A percentile compares a stretch with the other conserved stretches of the same genome.
Conservation (phyloP, 2,329 filamentous ascomycete genomes). For the Herpotrichia juniperi region DNA sequence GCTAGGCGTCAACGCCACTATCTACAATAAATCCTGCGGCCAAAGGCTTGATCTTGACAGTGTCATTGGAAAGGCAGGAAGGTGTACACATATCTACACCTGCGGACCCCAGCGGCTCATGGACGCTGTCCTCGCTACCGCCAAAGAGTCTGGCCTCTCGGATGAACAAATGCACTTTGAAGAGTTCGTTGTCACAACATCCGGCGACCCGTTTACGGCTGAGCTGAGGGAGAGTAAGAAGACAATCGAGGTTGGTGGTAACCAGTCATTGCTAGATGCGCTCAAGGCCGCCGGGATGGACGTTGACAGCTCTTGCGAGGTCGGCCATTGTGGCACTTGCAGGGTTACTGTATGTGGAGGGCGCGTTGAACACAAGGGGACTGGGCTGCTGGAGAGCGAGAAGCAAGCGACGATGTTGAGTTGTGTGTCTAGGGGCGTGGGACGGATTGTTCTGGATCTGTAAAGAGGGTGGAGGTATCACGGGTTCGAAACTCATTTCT, state of each 20-base stretch:
- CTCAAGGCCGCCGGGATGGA: conserved; percentile 52
- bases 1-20: conserved; percentile 50
- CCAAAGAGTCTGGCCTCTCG: conserved; percentile 51
- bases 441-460: conserved; percentile 39
- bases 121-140: conserved; percentile 54
- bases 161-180: conserved; percentile 65
- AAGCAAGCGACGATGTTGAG: conserved; percentile 42
- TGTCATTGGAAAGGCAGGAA: conserved; percentile 55
- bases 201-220: conserved; percentile 66
- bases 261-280: conserved; percentile 50
- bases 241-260: conserved; percentile 52
- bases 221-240: conserved; percentile 54
- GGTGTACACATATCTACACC: conserved; percentile 65
- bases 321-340: conserved; percentile 53
- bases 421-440: conserved; percentile 46
- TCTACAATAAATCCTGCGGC: conserved; percentile 61
- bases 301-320: conserved; percentile 51
- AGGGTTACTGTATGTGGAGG: conserved; percentile 47
- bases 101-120: conserved; percentile 66
- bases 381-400: conserved; percentile 43
- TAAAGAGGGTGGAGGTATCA: conserved; percentile 21
- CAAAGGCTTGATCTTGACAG: conserved; percentile 59
- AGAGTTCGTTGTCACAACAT: conserved; percentile 60
- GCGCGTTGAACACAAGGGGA: conserved; percentile 48
- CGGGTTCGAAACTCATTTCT: too few species aligned